Conservation (phyloP, 2,329 filamentous ascomycete species). For the Cytospora mali region DNA sequence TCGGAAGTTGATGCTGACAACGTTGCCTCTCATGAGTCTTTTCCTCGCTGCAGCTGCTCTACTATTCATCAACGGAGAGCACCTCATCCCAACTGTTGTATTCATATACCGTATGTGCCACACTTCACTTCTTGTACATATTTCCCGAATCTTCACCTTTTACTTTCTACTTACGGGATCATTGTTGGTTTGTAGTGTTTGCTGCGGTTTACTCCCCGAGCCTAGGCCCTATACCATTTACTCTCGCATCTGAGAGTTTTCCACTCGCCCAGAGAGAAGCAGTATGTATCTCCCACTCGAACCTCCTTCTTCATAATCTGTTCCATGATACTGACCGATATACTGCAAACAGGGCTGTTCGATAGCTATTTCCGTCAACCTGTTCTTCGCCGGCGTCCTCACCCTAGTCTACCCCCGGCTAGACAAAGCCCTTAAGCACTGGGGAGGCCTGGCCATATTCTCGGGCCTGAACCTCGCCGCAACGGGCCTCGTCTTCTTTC, state of each 20-base stretch:
- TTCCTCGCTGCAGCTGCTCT: constrained; percentile 45
- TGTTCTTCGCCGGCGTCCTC: constrained; percentile 50
- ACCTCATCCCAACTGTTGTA: constrained; percentile 36
- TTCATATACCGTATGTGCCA: constrained; percentile 40
- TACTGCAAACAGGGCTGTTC: constrained; percentile 41
- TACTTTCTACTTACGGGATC: neutral
- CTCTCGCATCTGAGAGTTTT: constrained; percentile 53
- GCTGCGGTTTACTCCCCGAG: constrained; percentile 46
- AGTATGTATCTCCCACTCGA: constrained; percentile 28
- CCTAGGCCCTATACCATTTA: constrained; percentile 52
- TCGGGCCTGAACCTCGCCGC: constrained; percentile 50
- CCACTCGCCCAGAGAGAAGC: constrained; percentile 52
- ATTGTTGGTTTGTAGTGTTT: constrained; percentile 37
- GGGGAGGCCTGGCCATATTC: constrained; percentile 49
- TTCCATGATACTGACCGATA: neutral
- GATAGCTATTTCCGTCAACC: constrained; percentile 51
- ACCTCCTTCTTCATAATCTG: neutral
- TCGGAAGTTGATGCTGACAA: constrained; percentile 46
- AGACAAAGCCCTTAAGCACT: constrained; percentile 29
- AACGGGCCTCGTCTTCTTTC: constrained; percentile 47
- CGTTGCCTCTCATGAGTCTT: constrained; percentile 47
- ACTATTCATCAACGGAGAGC: constrained; percentile 36
- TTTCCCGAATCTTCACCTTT: neutral
- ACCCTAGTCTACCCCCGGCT: constrained; percentile 46
- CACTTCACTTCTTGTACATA: neutral